Base-by-base conservation (phyloP, 257 asterid species). In the Gentiana macrophylla region DNA sequence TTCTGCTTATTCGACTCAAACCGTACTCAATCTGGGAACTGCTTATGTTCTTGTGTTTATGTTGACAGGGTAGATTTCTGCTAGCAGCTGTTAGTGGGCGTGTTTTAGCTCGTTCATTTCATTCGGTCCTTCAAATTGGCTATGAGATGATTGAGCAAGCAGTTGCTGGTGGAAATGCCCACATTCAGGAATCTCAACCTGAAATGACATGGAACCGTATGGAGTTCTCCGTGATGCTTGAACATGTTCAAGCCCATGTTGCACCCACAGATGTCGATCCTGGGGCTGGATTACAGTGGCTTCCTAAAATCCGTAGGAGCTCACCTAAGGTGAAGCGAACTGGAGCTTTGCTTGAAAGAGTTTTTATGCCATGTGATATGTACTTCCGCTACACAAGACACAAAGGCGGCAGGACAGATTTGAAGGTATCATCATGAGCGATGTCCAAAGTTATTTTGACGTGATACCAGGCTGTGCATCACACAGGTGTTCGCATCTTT, bases 241-340 rank as follows among this genome's bases (percentile, higher is more conserved):
- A 92, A 80, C 95, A 89, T 53, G 99, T 92, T 69, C 99, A 92
- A 77, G 99, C 99, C 78, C 99, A 92, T 80, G 99, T 92, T 66
- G 99, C 99, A 73, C 99, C 99, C 66, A 92, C 99, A 66, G 99
- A 92, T 50, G 97, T 92, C 66, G 99, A 92, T 70, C 99, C 95
- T 55, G 99, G 99, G 61, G 99, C 99, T 72, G 99, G 99, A 67
- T 61, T 92, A 66, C 99, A 92, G 73, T 92, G 99, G 99, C 97
- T 92, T 73, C 99, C 99, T 5, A 89, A 82, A 80, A 92, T 92
- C 74, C 89, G 80, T 52, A 78, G 94, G 72, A 86, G 94, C 79
- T 92, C 99, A 37, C 97, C 97, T 38, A 83, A 86, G 73, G 94
- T 89, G 65, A 92, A 92, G 80, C 94, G 99, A 54, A 92, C 99